Evolutionary conservation across 805 yeast genomes (phyloP).

Genomic region (Saturnispora gosingensis): DNA sequence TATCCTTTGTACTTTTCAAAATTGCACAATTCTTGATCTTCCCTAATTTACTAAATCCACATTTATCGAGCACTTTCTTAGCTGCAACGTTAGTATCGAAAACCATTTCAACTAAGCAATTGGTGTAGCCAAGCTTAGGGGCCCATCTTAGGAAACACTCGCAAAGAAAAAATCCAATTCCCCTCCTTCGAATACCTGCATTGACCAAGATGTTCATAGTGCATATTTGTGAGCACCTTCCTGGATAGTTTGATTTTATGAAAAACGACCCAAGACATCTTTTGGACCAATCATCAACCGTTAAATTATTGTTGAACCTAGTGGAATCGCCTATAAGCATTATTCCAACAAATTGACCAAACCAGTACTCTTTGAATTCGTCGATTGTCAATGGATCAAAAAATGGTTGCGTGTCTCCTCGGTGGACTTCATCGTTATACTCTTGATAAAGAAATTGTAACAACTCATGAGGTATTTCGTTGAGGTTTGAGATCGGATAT

Average conservation of each 20-base stretch:
- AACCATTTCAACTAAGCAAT: conserved; percentile 73
- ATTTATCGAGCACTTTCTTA: conserved; percentile 63
- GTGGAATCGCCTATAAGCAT: conserved; percentile 71
- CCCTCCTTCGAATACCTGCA: conserved; percentile 86
- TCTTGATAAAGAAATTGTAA: conserved; percentile 81
- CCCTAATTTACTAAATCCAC: conserved; percentile 72
- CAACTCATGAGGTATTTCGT: conserved; percentile 67
- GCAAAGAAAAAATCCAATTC: conserved; percentile 77
- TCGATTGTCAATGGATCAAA: conserved; percentile 71
- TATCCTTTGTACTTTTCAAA: conserved; percentile 66
- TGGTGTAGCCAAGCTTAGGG: conserved; percentile 77
- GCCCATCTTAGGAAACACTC: conserved; percentile 90
- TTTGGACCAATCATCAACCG: conserved; percentile 72
- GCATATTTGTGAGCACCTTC: conserved; percentile 87
- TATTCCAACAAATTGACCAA: conserved; percentile 70
- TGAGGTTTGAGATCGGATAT: conserved; percentile 65
- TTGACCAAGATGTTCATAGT: conserved; percentile 84
- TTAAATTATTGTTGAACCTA: conserved; percentile 30
- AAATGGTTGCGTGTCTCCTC: conserved; percentile 83
- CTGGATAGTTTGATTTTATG: conserved; percentile 84
- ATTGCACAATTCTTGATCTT: conserved; percentile 82
- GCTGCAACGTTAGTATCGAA: conserved; percentile 86
- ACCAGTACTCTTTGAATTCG: conserved; percentile 81
- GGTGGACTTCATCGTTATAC: conserved; percentile 82
- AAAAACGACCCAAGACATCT: conserved; percentile 85